These are phyloP conservation scores for Alternaria novae-zelandiae DNA, from an alignment of 2,329 filamentous ascomycete species.

Conservation along the genomic window DNA sequence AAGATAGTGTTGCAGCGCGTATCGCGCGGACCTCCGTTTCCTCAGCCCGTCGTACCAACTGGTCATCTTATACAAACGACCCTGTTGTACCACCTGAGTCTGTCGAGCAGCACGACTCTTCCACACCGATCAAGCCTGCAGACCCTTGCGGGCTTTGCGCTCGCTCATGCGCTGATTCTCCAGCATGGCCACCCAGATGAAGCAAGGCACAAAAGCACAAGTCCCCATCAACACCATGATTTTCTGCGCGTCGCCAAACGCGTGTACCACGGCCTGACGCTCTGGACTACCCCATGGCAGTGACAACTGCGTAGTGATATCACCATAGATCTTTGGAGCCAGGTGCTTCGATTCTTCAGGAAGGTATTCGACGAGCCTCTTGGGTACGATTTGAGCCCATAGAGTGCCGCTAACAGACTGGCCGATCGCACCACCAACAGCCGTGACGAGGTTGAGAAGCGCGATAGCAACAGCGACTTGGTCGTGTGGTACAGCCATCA, in stretches of 20 bases:
- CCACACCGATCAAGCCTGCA: constrained; percentile 11
- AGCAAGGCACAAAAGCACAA: constrained; percentile 30
- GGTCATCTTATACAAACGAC: neutral
- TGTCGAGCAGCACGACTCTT: neutral
- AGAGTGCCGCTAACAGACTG: constrained; percentile 65
- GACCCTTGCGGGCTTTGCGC: constrained; percentile 9
- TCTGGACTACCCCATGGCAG: constrained; percentile 57
- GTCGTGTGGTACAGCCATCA: constrained; percentile 27
- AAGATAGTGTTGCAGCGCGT: neutral
- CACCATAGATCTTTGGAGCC: constrained; percentile 36
- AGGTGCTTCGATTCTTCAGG: constrained; percentile 16
- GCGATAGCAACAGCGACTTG: constrained; percentile 24
- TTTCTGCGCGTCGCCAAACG: constrained; percentile 41
- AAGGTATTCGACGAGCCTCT: constrained; percentile 21
- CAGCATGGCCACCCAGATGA: constrained; percentile 29
- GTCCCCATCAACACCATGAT: constrained; percentile 40
- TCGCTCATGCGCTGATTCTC: constrained; percentile 28
- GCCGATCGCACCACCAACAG: constrained; percentile 55
- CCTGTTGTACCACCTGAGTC: neutral
- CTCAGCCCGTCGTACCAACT: neutral
- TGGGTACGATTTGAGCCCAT: constrained; percentile 65
- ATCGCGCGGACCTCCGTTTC: neutral
- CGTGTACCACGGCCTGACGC: constrained; percentile 47
- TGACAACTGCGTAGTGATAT: constrained; percentile 60
- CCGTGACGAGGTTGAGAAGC: constrained; percentile 62